Percentiles rank a stretch among this genome's conserved stretches.
These are phyloP conservation scores for Xylaria sp. DNA, from an alignment of 2,329 filamentous ascomycete genomes.

Conservation along the genomic window DNA sequence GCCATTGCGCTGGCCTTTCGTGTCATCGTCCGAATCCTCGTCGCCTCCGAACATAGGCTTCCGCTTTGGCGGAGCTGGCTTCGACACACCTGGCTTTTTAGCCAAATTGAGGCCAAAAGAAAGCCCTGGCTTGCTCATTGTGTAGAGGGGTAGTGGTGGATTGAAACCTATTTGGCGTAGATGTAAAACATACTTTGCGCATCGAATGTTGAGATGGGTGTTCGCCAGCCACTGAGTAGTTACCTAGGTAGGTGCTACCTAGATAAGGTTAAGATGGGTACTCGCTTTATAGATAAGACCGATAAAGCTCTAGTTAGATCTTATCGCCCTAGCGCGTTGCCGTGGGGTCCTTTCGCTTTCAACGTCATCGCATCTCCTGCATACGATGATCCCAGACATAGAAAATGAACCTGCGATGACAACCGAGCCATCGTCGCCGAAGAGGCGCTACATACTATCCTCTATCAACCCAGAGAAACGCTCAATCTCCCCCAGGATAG, in stretches of 20 bases:
- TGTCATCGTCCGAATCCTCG: slow-evolving; percentile 60
- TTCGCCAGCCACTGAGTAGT: background rate
- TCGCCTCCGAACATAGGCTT: slow-evolving; percentile 65
- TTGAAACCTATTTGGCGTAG: background rate
- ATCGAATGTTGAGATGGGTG: background rate
- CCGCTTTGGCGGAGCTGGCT: slow-evolving; percentile 55
- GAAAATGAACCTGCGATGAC: slow-evolving; percentile 39
- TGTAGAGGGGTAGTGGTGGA: background rate
- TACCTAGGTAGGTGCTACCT: background rate
- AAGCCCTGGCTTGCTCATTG: slow-evolving; percentile 47
- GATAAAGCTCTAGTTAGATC: slow-evolving; percentile 15
- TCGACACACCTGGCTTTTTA: slow-evolving; percentile 60
- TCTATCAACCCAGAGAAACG: slow-evolving; percentile 41
- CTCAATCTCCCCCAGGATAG: slow-evolving; percentile 28
- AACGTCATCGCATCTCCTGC: slow-evolving; percentile 25
- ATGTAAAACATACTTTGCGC: background rate
- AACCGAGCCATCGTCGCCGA: slow-evolving; percentile 39
- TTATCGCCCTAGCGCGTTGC: slow-evolving; percentile 7
- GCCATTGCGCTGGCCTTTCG: slow-evolving; percentile 38
- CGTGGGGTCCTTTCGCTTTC: background rate
- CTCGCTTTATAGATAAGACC: too few species aligned
- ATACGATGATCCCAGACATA: background rate
- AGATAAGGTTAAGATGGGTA: slow-evolving; percentile 26
- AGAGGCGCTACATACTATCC: slow-evolving; percentile 43
- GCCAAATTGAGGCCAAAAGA: slow-evolving; percentile 65